These are phyloP conservation scores for Ascochyta koolunga DNA, from an alignment of 2,329 filamentous ascomycete species.

Conservation along the genomic window DNA sequence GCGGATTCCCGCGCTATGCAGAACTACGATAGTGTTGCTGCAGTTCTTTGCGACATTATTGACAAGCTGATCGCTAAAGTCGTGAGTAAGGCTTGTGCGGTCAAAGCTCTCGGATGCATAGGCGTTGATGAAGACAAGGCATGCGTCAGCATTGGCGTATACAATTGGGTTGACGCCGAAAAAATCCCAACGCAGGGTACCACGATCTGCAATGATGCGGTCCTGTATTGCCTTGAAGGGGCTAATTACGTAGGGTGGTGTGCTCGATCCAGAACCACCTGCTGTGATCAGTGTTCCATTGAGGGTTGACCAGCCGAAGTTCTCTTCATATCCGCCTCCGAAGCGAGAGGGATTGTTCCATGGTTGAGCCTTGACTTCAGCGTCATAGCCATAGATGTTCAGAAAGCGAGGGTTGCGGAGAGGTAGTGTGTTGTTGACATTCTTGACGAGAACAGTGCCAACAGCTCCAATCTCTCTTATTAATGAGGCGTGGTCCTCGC, in stretches of 20 bases:
- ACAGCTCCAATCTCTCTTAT: constrained; percentile 51
- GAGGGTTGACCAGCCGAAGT: constrained; percentile 41
- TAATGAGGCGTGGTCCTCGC: constrained; percentile 49
- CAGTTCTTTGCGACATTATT: constrained; percentile 54
- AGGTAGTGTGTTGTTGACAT: constrained; percentile 60
- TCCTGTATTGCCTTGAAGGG: constrained; percentile 50
- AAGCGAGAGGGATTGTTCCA: constrained; percentile 48
- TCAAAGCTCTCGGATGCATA: constrained; percentile 49
- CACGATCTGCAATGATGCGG: constrained; percentile 35
- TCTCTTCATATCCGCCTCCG: constrained; percentile 49
- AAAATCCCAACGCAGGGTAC: constrained; percentile 46
- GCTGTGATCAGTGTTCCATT: constrained; percentile 53
- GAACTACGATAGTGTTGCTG: constrained; percentile 59
- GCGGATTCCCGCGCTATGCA: constrained; percentile 61
- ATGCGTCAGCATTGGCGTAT: constrained; percentile 50
- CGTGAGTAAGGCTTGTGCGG: constrained; percentile 27
- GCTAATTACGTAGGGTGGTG: constrained; percentile 49
- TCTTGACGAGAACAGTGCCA: constrained; percentile 55
- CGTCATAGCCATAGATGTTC: constrained; percentile 50
- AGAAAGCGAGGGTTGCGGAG: constrained; percentile 52
- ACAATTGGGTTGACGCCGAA: constrained; percentile 37
- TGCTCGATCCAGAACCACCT: constrained; percentile 50
- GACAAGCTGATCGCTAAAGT: constrained; percentile 44
- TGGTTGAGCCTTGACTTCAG: constrained; percentile 41
- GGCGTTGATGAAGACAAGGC: constrained; percentile 64